Evolutionary conservation across 495 filamentous ascomycete genomes (phyloP), one percentile per base, ranked within the genome.

Genomic region (Penicillium paxilli): DNA sequence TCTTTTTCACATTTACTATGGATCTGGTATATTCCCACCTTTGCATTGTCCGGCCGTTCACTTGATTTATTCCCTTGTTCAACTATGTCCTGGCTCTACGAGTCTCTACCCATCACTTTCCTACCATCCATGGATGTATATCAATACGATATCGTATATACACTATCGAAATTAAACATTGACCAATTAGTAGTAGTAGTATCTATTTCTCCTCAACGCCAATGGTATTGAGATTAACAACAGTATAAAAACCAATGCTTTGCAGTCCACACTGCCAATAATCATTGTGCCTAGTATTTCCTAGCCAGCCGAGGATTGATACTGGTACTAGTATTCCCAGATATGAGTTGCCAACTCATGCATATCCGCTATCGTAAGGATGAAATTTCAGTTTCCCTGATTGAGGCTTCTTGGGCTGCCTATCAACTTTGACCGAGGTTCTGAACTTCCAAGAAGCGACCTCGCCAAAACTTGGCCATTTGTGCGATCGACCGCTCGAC

Each of bases 381-480:
- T 47, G 24, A 47, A 47, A 47, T 47, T 19, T 16, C 26, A n/a
- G 23, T 20, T 47, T 21, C 47, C 19, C 28, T 5, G 24, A 23
- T 23, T n/a, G 1, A 38, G 32, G 47, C 25, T n/a, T n/a, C n/a
- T 47, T 28, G 17, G 44, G 44, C 5, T 47, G 16, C 44, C 44
- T 21, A 22, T 22, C 0, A 53, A 24, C 28, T 47, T 47, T 3
- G 25, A 20, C 4, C 50, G 40, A 45, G 4, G 41, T 22, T 52
- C 40, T 16, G 35, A 48, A 21, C 33, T n/a, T n/a, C 42, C 44
- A 57, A 3, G 48, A 54, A 5, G 44, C 44, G 16, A 48, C 52
- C 24, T 54, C 52, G 44, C 28, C 44, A 23, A 48, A 40, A 41
- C 23, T 48, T 30, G 44, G 52, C 44, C 52, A 54, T 44, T 54